phyloP scores from a whole-genome alignment of 2,329 filamentous ascomycete genomes.

The Fusarium clavum region DNA sequence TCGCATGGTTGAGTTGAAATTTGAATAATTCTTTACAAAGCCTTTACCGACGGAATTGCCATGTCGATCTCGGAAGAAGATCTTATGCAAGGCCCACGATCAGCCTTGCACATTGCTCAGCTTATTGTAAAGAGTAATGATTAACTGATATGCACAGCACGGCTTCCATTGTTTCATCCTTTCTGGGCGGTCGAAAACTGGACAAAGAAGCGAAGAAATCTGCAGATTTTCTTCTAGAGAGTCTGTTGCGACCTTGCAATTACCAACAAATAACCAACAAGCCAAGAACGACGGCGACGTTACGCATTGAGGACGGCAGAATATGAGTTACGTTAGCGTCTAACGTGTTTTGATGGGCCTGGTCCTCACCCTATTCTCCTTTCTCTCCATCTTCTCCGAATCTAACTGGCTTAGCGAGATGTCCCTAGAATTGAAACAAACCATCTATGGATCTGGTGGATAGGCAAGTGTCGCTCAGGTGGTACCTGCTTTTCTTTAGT shows the following conservation, averaged over 20 bases:
- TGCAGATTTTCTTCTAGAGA: neutral
- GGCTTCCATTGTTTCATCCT: constrained; percentile 23
- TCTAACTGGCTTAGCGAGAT: neutral
- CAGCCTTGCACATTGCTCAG: constrained; percentile 23
- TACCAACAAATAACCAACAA: constrained; percentile 15
- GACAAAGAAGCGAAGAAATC: constrained; percentile 1
- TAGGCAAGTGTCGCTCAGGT: neutral
- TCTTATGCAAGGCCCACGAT: constrained; percentile 17
- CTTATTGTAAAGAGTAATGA: constrained; percentile 14
- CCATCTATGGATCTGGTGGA: constrained; percentile 24
- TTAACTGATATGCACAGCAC: constrained; percentile 1
- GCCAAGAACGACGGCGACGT: constrained; percentile 15
- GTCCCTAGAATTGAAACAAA: constrained; percentile 26
- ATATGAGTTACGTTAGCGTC: constrained; percentile 11
- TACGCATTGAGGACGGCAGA: constrained; percentile 27
- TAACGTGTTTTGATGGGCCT: constrained; percentile 9
- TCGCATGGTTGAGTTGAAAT: constrained; percentile 18
- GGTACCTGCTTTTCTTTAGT: constrained; percentile 7
- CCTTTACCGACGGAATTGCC: constrained; percentile 22
- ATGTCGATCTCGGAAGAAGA: constrained; percentile 26
- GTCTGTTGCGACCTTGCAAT: neutral
- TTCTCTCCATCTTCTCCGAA: constrained; percentile 20
- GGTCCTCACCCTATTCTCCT: neutral
- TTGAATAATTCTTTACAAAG: constrained; percentile 22
- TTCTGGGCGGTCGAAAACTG: constrained; percentile 5